Evolutionary conservation across 768 basidiomycete genomes (phyloP), one percentile per base, ranked within the genome.

Genomic region (Phaffia tasmanica): DNA sequence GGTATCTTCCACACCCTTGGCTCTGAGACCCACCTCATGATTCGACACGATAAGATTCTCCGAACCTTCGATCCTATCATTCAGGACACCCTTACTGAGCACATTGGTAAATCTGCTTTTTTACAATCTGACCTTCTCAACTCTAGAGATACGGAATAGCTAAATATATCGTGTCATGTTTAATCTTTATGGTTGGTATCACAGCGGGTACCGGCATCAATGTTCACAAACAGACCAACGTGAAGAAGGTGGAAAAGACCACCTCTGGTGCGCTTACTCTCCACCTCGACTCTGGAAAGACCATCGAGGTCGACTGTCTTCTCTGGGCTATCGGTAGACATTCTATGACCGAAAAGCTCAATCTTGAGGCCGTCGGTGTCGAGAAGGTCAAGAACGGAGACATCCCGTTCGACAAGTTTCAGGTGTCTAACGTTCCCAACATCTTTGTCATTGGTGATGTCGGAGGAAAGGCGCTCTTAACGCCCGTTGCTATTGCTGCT

Each of bases 401-500:
- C 73, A 79, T 98, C 57, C 72, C 86, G 46, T 90, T 92, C 47
- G 89, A 99, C 76, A 88, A 94, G 73, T 95, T 83, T 76, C 94
- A 99, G 80, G 85, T 86, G 74, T 84, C 89, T 60, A 81, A 75
- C 61, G 82, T 91, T 23, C 77, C 82, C 35, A 81, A 83, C 55
- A 80, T 98, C 71, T 85, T 81, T 54, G 84, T 91, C 1, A 85
- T 98, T 65, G 95, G 95, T 1, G 95, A 99, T 74, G 89, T 92
- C 25, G 84, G 84, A 71, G 95, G 95, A 69, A 93, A 95, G 77
- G 88, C 84, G 53, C 80, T 94, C 42, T 81, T 99, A 67, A 99
- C 95, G 4, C 95, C 95, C 19, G 95, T 99, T 14, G 95, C 95
- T 51, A 94, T 99, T 66, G 94, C 94, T 57, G 95, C 95, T 19